Base-by-base conservation (phyloP, 2,329 filamentous ascomycete species). In the Aspergillus jensenii region DNA sequence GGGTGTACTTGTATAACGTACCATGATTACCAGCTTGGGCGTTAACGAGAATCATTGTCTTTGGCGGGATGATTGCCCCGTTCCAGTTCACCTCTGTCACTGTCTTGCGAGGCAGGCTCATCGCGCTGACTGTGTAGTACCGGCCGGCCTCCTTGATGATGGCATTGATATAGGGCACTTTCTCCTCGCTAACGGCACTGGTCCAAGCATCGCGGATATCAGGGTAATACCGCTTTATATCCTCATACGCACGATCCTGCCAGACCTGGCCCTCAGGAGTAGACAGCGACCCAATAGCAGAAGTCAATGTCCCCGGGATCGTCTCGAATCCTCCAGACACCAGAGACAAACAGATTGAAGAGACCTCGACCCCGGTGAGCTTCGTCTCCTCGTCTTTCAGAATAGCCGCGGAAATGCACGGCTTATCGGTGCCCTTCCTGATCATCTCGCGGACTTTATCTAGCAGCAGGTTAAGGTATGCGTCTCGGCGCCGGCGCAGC, bases 321-420 rank as follows among this genome's bases (percentile, higher is more conserved):
- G 89, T 92, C 68, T 92, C 90, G 19, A 92, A 83, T 5, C 90
- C 90, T 0, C 88, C 90, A 5, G 86, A 89, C 0, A 91, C 86
- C 79, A 92, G 88, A 12, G 88, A 90, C 1, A 92, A 75, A 68
- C 89, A 89, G 62, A 92, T 90, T 2, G 87, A 89, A 66, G 87
- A 89, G 52, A 91, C 81, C 68, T 91, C 89, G 12, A 84, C 87
- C 52, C 83, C 80, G 48, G 85, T 85, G 54, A 91, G 74, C 61
- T 88, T 86, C 0, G 84, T 84, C 31, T 87, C 84, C 11, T 84
- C 81, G 79, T 83, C 77, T 77, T 90, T 87, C 12, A 89, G 75
- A 23, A 90, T 87, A 53, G 86, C 86, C 0, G 83, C 84, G 2
- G 80, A 82, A 59, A 88, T 87, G 66, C 85, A 88, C 2, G 85